These are phyloP conservation scores for Ophiostoma triangulosporum DNA, from an alignment of 2,329 filamentous ascomycete species.

Conservation along the genomic window DNA sequence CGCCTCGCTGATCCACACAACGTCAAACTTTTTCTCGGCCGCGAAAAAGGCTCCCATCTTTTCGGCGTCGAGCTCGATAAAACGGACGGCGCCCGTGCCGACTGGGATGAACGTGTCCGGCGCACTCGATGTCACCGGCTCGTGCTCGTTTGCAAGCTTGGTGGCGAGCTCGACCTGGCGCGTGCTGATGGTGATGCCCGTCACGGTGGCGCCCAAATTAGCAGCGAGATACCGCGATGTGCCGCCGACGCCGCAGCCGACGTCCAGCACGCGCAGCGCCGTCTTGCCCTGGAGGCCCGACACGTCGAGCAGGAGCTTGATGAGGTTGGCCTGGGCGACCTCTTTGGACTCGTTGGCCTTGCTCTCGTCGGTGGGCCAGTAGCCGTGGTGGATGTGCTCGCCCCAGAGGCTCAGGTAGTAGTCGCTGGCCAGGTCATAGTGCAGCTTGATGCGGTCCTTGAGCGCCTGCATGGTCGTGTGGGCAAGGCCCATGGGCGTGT, in stretches of 20 bases:
- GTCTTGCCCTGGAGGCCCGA: slow-evolving; percentile 21
- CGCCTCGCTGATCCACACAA: slow-evolving; percentile 49
- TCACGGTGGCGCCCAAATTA: slow-evolving; percentile 37
- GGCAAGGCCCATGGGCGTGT: slow-evolving; percentile 30
- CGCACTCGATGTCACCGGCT: neutral
- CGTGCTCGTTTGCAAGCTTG: slow-evolving; percentile 29
- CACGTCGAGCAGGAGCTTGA: slow-evolving; percentile 39
- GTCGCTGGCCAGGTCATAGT: slow-evolving; percentile 48
- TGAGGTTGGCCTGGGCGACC: slow-evolving; percentile 42
- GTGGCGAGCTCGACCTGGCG: slow-evolving; percentile 45
- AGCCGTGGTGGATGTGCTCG: slow-evolving; percentile 50
- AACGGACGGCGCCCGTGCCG: slow-evolving; percentile 34
- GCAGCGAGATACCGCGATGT: slow-evolving; percentile 43
- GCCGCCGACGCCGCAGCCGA: slow-evolving; percentile 47
- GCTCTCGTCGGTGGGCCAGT: slow-evolving; percentile 35
- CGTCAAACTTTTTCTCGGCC: slow-evolving; percentile 30
- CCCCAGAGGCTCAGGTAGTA: slow-evolving; percentile 51
- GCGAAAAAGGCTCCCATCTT: slow-evolving; percentile 42
- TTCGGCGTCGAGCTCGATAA: slow-evolving; percentile 47
- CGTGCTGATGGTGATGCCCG: slow-evolving; percentile 46
- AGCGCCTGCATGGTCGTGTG: slow-evolving; percentile 35
- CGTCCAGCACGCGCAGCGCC: slow-evolving; percentile 35
- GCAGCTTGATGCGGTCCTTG: slow-evolving; percentile 44
- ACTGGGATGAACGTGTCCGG: slow-evolving; percentile 21
- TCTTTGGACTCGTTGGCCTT: slow-evolving; percentile 40